These are phyloP conservation scores for Trichoderma sp. DNA, from an alignment of 2,329 filamentous ascomycete genomes.

Conservation along the genomic window DNA sequence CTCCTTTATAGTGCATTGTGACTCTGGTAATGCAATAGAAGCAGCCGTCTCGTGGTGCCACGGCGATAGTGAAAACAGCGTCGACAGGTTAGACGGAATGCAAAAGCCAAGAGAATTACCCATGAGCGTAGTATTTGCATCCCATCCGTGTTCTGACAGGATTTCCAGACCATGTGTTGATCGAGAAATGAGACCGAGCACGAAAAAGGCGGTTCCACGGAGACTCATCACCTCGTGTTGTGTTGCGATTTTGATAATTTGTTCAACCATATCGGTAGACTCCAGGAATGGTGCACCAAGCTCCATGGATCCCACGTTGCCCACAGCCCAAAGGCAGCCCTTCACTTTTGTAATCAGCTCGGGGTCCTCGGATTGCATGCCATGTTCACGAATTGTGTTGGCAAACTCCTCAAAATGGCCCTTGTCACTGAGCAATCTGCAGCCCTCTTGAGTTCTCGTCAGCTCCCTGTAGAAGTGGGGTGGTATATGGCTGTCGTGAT, in stretches of 20 bases:
- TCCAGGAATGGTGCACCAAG: constrained; percentile 92
- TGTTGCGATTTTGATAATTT: constrained; percentile 86
- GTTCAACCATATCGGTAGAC: constrained; percentile 79
- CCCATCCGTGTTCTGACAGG: constrained; percentile 85
- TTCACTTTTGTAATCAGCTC: constrained; percentile 93
- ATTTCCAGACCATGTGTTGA: constrained; percentile 92
- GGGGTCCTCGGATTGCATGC: constrained; percentile 77
- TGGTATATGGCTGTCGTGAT: constrained; percentile 70
- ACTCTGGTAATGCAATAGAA: constrained; percentile 45
- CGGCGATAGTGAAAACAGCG: constrained; percentile 68
- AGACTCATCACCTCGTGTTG: constrained; percentile 86
- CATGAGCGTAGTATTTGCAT: constrained; percentile 78
- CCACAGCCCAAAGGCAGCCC: constrained; percentile 94
- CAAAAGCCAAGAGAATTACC: constrained; percentile 85
- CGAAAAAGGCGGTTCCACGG: constrained; percentile 94
- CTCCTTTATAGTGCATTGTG: constrained; percentile 51
- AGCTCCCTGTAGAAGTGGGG: constrained; percentile 97
- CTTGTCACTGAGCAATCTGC: constrained; percentile 82
- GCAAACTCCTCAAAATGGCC: constrained; percentile 96
- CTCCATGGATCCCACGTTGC: constrained; percentile 98
- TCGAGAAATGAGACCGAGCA: constrained; percentile 85
- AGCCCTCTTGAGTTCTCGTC: constrained; percentile 88
- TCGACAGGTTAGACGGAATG: constrained; percentile 74
- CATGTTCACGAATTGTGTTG: constrained; percentile 81
- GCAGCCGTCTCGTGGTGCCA: constrained; percentile 55